phyloP scores from a whole-genome alignment of 805 yeast species.

The Blastobotrys terrestris region DNA sequence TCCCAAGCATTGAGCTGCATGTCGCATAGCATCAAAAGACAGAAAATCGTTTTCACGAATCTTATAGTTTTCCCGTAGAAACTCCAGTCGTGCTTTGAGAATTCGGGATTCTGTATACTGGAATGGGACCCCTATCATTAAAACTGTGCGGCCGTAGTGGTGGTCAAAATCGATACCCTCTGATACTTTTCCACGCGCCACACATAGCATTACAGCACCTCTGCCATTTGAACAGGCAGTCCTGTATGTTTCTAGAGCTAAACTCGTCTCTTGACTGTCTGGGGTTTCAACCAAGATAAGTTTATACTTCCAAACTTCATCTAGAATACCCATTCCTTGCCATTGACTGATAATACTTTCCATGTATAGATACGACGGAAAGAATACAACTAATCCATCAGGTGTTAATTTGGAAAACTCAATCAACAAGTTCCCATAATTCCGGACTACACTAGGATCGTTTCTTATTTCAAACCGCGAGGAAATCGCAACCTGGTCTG shows the following conservation, averaged over 20 bases:
- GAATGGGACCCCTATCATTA: constrained; percentile 98
- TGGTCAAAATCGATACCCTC: constrained; percentile 99
- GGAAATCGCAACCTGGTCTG: constrained; percentile 95
- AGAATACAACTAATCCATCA: constrained; percentile 96
- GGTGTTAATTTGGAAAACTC: constrained; percentile 95
- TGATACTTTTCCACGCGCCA: constrained; percentile 97
- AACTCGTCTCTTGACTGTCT: constrained; percentile 95
- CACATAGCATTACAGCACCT: constrained; percentile 93
- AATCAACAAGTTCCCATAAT: constrained; percentile 86
- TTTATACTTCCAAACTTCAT: constrained; percentile 97
- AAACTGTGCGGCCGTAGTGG: constrained; percentile 93
- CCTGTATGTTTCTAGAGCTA: constrained; percentile 91
- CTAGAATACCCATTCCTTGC: constrained; percentile 97
- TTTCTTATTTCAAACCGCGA: constrained; percentile 95
- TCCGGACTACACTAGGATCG: constrained; percentile 96
- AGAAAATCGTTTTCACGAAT: constrained; percentile 90
- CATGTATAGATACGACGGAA: constrained; percentile 96
- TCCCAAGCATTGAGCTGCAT: constrained; percentile 98
- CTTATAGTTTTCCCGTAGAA: constrained; percentile 85
- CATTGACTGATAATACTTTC: constrained; percentile 97
- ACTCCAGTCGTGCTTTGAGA: constrained; percentile 89
- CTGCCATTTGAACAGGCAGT: constrained; percentile 96
- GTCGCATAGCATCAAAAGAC: constrained; percentile 99
- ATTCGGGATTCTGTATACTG: constrained; percentile 98
- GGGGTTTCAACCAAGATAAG: constrained; percentile 95